Percentiles rank a stretch among this genome's conserved stretches.
Conservation (phyloP, 805 yeast species). For the Blastobotrys peoriensis region DNA sequence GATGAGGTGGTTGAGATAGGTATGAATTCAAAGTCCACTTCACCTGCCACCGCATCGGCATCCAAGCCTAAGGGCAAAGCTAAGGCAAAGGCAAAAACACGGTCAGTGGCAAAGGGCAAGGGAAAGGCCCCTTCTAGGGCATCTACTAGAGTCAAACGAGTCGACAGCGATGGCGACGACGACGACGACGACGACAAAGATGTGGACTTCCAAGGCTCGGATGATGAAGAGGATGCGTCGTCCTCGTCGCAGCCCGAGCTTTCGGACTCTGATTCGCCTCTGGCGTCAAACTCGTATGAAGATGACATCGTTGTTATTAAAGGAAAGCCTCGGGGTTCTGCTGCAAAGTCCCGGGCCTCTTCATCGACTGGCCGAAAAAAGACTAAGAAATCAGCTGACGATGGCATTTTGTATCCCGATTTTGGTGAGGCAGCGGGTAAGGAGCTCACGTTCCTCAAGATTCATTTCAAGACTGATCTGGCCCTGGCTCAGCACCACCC, state of each 20-base stretch:
- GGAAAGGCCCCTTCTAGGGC: background rate
- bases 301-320: conserved; percentile 7
- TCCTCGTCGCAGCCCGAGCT: background rate
- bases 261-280: background rate
- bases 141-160: background rate
- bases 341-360: too few relatives aligned
- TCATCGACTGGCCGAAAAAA: too few relatives aligned
- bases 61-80: too few relatives aligned
- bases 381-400: too few relatives aligned
- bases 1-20: background rate
- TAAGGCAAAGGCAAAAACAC: background rate
- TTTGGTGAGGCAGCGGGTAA: background rate
- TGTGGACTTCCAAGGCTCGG: background rate
- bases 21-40: background rate
- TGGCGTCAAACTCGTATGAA: too few relatives aligned
- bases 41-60: too few relatives aligned
- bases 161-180: background rate
- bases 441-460: conserved; percentile 1
- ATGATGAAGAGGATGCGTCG: background rate
- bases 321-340: conserved; percentile 1
- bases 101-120: background rate
- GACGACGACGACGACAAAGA: background rate
- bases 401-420: too few relatives aligned
- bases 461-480: conserved; percentile 53
- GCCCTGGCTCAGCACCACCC: conserved; percentile 74